Evolutionary conservation across 1,284 basidiomycete species (phyloP).

Genomic region (Fomitiporia mediterranea): DNA sequence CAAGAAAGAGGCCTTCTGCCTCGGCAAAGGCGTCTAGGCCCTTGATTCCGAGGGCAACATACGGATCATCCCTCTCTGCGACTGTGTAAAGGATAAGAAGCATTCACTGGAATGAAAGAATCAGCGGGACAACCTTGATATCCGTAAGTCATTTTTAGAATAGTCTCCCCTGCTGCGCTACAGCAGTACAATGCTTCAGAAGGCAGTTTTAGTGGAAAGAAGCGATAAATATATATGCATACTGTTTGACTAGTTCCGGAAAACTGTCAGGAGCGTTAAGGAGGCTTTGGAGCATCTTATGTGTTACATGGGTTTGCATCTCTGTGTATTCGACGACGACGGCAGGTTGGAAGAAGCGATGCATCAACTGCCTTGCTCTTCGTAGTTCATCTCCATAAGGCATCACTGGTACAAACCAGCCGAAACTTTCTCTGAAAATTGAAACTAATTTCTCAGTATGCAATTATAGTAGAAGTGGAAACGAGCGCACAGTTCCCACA

Average conservation of each 20-base stretch:
- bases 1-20: slow-evolving; percentile 14
- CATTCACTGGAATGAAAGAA: neutral
- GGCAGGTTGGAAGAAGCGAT: slow-evolving; percentile 5
- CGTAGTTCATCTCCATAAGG: slow-evolving; percentile 9
- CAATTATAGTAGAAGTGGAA: neutral
- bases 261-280: neutral
- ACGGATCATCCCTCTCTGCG: slow-evolving; percentile 16
- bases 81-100: neutral
- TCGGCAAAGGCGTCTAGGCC: slow-evolving; percentile 1
- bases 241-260: neutral
- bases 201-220: no score
- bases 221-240: neutral
- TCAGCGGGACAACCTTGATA: slow-evolving; percentile 13
- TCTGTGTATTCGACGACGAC: neutral
- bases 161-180: slow-evolving; percentile 8
- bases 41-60: slow-evolving; percentile 18
- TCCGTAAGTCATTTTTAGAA: slow-evolving; percentile 12
- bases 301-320: neutral
- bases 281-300: slow-evolving; percentile 1
- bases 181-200: no score
- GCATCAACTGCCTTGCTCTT: slow-evolving; percentile 3
- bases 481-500: slow-evolving; percentile 7
- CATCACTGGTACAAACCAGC: slow-evolving; percentile 3
- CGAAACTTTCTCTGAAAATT: neutral
- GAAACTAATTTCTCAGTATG: neutral